phyloP scores from a whole-genome alignment of 495 filamentous ascomycete genomes.

The Penicillium maclennaniae region DNA sequence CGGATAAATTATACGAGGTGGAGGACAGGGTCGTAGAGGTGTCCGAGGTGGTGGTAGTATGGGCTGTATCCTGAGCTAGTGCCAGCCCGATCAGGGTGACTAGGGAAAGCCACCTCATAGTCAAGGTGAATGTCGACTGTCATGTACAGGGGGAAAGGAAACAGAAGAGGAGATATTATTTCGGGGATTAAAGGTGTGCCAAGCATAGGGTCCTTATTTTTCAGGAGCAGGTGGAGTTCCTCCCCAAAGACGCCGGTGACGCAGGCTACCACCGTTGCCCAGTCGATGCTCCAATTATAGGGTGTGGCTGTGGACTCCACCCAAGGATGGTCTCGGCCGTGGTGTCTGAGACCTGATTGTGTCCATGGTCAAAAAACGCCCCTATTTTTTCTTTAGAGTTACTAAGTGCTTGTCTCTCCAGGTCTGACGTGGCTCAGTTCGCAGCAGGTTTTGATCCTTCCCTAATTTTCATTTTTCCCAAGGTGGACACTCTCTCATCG shows the following conservation, averaged over 20 bases:
- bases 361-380: no score
- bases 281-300: constrained; percentile 15
- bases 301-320: background rate
- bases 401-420: no score
- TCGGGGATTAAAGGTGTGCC: background rate
- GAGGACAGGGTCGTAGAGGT: constrained; percentile 3
- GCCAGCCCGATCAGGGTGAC: constrained; percentile 14
- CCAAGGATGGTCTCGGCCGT: background rate
- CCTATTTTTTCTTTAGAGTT: no score
- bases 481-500: no score
- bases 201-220: constrained; percentile 1
- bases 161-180: background rate
- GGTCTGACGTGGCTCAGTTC: background rate
- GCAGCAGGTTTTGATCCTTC: no score
- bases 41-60: constrained; percentile 5
- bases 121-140: background rate
- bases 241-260: constrained; percentile 6
- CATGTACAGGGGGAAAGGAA: background rate
- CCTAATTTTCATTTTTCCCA: no score
- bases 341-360: no score
- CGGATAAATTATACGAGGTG: constrained; percentile 17
- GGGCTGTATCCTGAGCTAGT: constrained; percentile 15
- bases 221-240: background rate
- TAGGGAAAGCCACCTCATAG: constrained; percentile 22
- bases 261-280: constrained; percentile 4